Conservation (phyloP, 768 basidiomycete genomes). For the Glaciozyma antarctica region DNA sequence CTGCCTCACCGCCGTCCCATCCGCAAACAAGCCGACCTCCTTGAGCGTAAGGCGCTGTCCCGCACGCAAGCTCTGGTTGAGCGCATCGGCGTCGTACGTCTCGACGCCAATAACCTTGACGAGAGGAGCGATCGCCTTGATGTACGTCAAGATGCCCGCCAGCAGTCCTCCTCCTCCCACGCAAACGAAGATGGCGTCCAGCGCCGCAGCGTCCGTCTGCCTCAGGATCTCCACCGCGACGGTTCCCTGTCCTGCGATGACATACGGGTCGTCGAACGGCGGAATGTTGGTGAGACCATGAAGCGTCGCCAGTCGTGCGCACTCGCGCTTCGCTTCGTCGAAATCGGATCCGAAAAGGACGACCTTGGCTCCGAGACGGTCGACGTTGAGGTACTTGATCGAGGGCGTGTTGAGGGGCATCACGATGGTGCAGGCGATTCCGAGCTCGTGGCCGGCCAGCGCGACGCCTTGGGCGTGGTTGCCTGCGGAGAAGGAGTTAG, state of each 20-base stretch:
- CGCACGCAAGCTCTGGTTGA: constrained; percentile 67
- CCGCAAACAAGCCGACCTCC: constrained; percentile 93
- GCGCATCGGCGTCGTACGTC: constrained; percentile 88
- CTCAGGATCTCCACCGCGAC: constrained; percentile 90
- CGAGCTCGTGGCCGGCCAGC: constrained; percentile 74
- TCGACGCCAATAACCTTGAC: constrained; percentile 83
- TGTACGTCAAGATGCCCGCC: constrained; percentile 81
- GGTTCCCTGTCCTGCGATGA: constrained; percentile 96
- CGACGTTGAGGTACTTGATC: constrained; percentile 92
- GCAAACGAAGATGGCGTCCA: constrained; percentile 81
- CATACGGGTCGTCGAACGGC: constrained; percentile 91
- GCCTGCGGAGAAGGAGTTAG: constrained; percentile 46
- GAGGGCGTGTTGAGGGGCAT: constrained; percentile 92
- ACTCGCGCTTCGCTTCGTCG: constrained; percentile 91
- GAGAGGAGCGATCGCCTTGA: constrained; percentile 81
- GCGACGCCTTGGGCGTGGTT: constrained; percentile 99
- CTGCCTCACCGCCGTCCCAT: constrained; percentile 92
- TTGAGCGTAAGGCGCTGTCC: constrained; percentile 72
- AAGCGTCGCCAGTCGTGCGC: constrained; percentile 64
- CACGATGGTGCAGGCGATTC: constrained; percentile 94
- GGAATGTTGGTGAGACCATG: constrained; percentile 84
- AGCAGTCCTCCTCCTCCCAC: constrained; percentile 90
- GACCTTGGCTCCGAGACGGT: constrained; percentile 89
- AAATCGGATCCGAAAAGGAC: constrained; percentile 86
- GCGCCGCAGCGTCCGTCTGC: constrained; percentile 58